Percentiles rank a stretch among this genome's conserved stretches.
phyloP scores from a whole-genome alignment of 2,329 filamentous ascomycete genomes.

The Metarhizium anisopliae region DNA sequence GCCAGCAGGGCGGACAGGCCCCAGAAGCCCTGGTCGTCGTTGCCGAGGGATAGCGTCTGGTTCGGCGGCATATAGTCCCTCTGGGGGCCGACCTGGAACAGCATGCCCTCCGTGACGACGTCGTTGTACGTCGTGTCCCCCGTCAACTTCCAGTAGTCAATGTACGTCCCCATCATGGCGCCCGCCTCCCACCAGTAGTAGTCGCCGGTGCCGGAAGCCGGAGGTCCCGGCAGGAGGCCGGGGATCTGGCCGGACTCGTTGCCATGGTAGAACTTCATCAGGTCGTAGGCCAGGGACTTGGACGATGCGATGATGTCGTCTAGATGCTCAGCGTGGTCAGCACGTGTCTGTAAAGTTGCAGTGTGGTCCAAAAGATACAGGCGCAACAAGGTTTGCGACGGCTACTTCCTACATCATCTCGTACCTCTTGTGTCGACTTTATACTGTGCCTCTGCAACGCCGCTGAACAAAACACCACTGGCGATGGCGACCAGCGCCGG shows the following conservation, averaged over 20 bases:
- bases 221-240: slow-evolving; percentile 48
- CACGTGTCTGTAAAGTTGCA: no score
- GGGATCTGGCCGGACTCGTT: slow-evolving; percentile 41
- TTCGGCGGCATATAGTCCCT: slow-evolving; percentile 46
- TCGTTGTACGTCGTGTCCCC: slow-evolving; percentile 48
- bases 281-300: slow-evolving; percentile 37
- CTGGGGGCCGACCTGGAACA: slow-evolving; percentile 41
- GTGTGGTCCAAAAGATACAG: not conserved
- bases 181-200: slow-evolving; percentile 65
- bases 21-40: slow-evolving; percentile 60
- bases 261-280: slow-evolving; percentile 41
- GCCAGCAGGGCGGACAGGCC: slow-evolving; percentile 53
- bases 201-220: slow-evolving; percentile 32
- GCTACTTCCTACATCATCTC: not conserved
- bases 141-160: slow-evolving; percentile 55
- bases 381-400: not conserved
- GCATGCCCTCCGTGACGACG: slow-evolving; percentile 38
- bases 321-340: slow-evolving; percentile 12
- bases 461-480: not conserved
- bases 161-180: slow-evolving; percentile 49
- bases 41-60: slow-evolving; percentile 41
- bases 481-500: not conserved
- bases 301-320: slow-evolving; percentile 37
- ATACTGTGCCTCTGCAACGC: not conserved
- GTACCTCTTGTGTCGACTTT: not conserved